A percentile compares a stretch with the other conserved stretches of the same genome.
These are phyloP conservation scores for Borealophlyctis nickersoniae DNA, from an alignment of 192 early-diverging fungal species.

Conservation along the genomic window DNA sequence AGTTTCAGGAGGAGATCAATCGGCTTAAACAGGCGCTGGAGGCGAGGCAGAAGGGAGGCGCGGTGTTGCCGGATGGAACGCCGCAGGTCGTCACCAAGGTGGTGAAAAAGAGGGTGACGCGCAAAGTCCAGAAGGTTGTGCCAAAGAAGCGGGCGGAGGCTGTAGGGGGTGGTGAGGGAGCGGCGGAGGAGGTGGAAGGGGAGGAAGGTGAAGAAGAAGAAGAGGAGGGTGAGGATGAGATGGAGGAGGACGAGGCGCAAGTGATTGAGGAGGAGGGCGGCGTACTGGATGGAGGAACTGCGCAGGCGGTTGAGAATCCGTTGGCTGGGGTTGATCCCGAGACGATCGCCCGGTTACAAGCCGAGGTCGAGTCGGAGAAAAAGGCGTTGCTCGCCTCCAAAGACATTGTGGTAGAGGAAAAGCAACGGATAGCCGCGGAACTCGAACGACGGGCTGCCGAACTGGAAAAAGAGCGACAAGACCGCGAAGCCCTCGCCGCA, in stretches of 20 bases:
- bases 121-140: conserved; percentile 44
- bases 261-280: conserved; percentile 23
- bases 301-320: too few relatives aligned
- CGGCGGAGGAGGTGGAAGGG: conserved; percentile 16
- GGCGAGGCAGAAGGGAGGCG: conserved; percentile 37
- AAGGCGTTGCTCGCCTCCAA: conserved; percentile 48
- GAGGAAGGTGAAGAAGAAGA: conserved; percentile 30
- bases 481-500: conserved; percentile 39
- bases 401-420: conserved; percentile 56
- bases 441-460: conserved; percentile 48
- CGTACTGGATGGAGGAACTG: too few relatives aligned
- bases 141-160: neutral
- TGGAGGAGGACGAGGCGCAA: conserved; percentile 20
- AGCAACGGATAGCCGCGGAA: conserved; percentile 49
- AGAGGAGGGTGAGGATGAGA: conserved; percentile 16
- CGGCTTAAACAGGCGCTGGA: conserved; percentile 49
- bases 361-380: conserved; percentile 56
- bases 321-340: conserved; percentile 47
- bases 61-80: neutral
- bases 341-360: conserved; percentile 54
- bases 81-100: conserved; percentile 42
- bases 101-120: conserved; percentile 48
- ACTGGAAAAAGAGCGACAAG: conserved; percentile 48
- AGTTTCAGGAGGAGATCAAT: conserved; percentile 64
- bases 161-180: neutral